Evolutionary conservation across 192 early-diverging fungal genomes (phyloP).

Genomic region (Rhizophagus clarus): DNA sequence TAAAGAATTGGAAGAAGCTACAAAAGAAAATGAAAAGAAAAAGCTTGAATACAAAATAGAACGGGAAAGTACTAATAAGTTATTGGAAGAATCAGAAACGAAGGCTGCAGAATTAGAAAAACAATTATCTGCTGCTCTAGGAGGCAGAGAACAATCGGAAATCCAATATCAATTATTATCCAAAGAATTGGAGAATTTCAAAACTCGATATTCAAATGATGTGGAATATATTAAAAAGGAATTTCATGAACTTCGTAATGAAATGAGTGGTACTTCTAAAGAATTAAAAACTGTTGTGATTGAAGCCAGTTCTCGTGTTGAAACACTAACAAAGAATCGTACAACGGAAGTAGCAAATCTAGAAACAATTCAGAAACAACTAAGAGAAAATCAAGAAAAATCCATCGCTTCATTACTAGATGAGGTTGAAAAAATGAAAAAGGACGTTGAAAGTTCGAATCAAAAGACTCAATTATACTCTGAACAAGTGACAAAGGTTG

Average conservation of each 20-base stretch:
- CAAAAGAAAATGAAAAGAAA: slow-evolving; percentile 23
- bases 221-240: slow-evolving; percentile 24
- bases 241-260: slow-evolving; percentile 1
- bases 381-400: slow-evolving; percentile 34
- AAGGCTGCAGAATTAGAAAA: slow-evolving; percentile 20
- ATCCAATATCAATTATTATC: slow-evolving; percentile 24
- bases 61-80: slow-evolving; percentile 20
- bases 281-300: background rate
- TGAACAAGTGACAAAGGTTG: slow-evolving; percentile 15
- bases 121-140: slow-evolving; percentile 1
- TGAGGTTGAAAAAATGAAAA: slow-evolving; percentile 25
- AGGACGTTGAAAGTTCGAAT: slow-evolving; percentile 15
- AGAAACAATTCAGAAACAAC: slow-evolving; percentile 1
- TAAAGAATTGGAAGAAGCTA: slow-evolving; percentile 22
- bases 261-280: slow-evolving; percentile 6
- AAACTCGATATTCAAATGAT: slow-evolving; percentile 23
- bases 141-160: slow-evolving; percentile 17
- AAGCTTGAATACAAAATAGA: slow-evolving; percentile 22
- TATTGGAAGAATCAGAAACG: slow-evolving; percentile 21
- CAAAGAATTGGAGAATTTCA: slow-evolving; percentile 30
- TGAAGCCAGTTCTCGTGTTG: slow-evolving; percentile 5
- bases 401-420: background rate
- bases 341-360: slow-evolving; percentile 1
- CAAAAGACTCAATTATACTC: slow-evolving; percentile 13
- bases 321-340: slow-evolving; percentile 9